Conservation (phyloP, 495 filamentous ascomycete genomes). For the Penicillium coprophilum region DNA sequence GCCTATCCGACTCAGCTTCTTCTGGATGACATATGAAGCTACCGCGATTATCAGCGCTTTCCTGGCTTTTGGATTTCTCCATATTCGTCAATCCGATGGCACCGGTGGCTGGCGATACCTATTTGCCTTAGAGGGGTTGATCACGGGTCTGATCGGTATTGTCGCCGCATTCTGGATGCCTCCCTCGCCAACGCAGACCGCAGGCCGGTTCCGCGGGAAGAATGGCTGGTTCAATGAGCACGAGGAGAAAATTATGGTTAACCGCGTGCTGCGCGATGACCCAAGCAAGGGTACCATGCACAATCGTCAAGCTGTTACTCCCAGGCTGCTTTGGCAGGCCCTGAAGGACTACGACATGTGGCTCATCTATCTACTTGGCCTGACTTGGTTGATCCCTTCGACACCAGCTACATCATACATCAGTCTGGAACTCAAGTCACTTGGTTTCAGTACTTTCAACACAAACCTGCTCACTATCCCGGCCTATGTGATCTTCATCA, state of each 20-base stretch:
- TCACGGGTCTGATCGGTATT: conserved; percentile 64
- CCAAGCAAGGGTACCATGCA: conserved; percentile 63
- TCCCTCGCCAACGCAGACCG: conserved; percentile 68
- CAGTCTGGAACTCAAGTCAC: conserved; percentile 56
- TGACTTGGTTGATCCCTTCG: conserved; percentile 56
- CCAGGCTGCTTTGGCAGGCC: conserved; percentile 55
- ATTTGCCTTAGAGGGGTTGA: conserved; percentile 54
- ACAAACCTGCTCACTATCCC: conserved; percentile 71
- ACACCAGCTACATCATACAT: conserved; percentile 57
- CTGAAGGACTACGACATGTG: conserved; percentile 70
- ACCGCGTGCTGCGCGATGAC: conserved; percentile 62
- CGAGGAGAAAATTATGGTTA: conserved; percentile 61
- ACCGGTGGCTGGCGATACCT: conserved; percentile 72
- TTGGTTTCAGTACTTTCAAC: conserved; percentile 66
- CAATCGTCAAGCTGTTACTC: conserved; percentile 60
- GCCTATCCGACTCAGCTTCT: conserved; percentile 62
- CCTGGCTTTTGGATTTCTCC: conserved; percentile 70
- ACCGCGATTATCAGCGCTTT: conserved; percentile 68
- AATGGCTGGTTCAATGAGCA: conserved; percentile 62
- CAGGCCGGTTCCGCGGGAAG: conserved; percentile 65
- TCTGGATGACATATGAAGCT: conserved; percentile 69
- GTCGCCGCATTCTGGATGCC: conserved; percentile 67
- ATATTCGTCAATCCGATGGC: conserved; percentile 58
- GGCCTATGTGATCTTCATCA: conserved; percentile 49
- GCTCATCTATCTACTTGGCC: conserved; percentile 65